Evolutionary conservation across 306 rosid genomes (phyloP).

Genomic region (Hippophae gyantsensis): DNA sequence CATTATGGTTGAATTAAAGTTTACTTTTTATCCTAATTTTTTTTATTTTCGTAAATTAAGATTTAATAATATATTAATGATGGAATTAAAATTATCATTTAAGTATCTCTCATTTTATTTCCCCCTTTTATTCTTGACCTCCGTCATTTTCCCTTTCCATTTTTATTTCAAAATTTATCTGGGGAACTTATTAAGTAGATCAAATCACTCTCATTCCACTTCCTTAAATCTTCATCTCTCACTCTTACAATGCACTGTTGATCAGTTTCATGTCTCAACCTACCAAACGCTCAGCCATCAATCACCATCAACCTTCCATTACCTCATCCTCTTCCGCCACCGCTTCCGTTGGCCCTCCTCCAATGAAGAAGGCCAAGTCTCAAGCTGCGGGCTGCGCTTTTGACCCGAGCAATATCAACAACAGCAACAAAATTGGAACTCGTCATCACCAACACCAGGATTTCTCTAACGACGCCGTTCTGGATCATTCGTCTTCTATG

Average conservation of each 20-base stretch:
- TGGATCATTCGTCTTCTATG: conserved; percentile 42
- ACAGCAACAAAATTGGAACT: conserved; percentile 28
- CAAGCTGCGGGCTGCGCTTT: conserved; percentile 27
- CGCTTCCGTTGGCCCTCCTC: conserved; percentile 16
- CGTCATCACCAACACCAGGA: conserved; percentile 29
- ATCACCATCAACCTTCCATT: conserved; percentile 9
- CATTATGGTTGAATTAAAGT: too few relatives aligned
- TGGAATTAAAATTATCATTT: too few relatives aligned
- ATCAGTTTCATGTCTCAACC: conserved; percentile 91
- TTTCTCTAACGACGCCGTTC: conserved; percentile 22
- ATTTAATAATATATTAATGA: too few relatives aligned
- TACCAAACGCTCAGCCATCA: conserved; percentile 63
- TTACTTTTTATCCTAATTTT: too few relatives aligned
- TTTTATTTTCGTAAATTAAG: too few relatives aligned
- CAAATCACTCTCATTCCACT: too few relatives aligned
- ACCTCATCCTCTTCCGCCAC: neutral
- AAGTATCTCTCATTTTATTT: too few relatives aligned
- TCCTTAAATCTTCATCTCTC: neutral
- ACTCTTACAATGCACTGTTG: conserved; percentile 59
- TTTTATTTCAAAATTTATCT: too few relatives aligned
- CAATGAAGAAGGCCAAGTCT: conserved; percentile 61
- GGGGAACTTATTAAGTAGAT: too few relatives aligned
- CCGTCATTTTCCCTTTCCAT: too few relatives aligned
- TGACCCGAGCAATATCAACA: conserved; percentile 14
- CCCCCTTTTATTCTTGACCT: too few relatives aligned